Conservation (phyloP, 2,329 filamentous ascomycete genomes). For the Sordariomycetes sp. region DNA sequence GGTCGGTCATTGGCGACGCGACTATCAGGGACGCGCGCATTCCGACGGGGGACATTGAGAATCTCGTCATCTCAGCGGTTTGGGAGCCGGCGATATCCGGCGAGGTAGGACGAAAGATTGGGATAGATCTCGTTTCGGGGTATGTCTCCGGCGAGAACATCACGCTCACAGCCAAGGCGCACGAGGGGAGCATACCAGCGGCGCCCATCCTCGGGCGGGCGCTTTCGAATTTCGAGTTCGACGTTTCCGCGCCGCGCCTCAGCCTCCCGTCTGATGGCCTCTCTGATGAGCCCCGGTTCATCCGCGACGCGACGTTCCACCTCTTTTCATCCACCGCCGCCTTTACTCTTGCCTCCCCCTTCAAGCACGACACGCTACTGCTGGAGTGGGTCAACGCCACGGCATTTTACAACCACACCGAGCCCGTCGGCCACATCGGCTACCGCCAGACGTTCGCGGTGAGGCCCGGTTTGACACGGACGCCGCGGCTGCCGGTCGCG, state of each 20-base stretch:
- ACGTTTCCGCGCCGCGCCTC: constrained; percentile 58
- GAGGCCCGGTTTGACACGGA: constrained; percentile 57
- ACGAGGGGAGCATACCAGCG: constrained; percentile 59
- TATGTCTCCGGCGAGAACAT: constrained; percentile 85
- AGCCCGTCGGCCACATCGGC: constrained; percentile 64
- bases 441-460: constrained; percentile 65
- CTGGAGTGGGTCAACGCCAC: constrained; percentile 74
- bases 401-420: constrained; percentile 70
- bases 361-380: constrained; percentile 58
- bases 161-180: constrained; percentile 59
- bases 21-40: constrained; percentile 52
- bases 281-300: constrained; percentile 46
- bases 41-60: constrained; percentile 56
- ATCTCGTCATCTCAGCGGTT: constrained; percentile 50
- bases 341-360: constrained; percentile 71
- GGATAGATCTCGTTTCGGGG: constrained; percentile 63
- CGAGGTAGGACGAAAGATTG: constrained; percentile 43
- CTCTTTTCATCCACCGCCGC: constrained; percentile 74
- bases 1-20: constrained; percentile 62
- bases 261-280: constrained; percentile 35
- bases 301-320: constrained; percentile 77
- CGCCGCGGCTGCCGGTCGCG: constrained; percentile 68
- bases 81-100: constrained; percentile 63
- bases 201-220: constrained; percentile 60
- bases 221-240: constrained; percentile 58